Base-by-base conservation (phyloP, 1,284 basidiomycete species). In the Cronartium ribicola region DNA sequence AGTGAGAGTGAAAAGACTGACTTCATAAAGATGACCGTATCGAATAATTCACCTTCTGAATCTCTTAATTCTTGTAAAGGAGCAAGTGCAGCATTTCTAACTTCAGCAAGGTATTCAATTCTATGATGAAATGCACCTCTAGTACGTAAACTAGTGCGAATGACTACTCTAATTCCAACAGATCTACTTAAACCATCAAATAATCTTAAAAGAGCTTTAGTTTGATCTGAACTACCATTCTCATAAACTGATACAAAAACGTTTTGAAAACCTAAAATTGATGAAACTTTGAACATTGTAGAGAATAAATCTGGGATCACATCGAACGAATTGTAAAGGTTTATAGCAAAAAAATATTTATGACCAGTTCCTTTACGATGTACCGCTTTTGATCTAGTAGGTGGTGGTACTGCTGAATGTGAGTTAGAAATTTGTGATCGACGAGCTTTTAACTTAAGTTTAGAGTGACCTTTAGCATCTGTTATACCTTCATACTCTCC, bases 261-360 rank as follows among this genome's bases (percentile, higher is more conserved):
- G 80, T 97, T 97, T 82, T 95, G 91, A 83, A 91, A 96, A 1
- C 94, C 94, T 41, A 97, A 85, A 76, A 97, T 87, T 20, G 91
- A 85, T 0, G 91, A 88, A 36, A 92, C 88, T 70, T 92, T 88
- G 85, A 97, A 96, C 78, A 97, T 88, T n/a, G 93, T 94, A 48
- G 92, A 88, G 81, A 97, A 96, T 44, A 97, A 85, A 83, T 97
- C 94, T 11, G 94, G 94, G 77, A 97, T 94, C 80, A 97, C 84
- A 83, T 95, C 92, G 86, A 97, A 97, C 17, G 80, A 81, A 77
- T 81, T 81, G 85, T 94, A 94, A 77, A 96, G 84, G 83, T 97
- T 97, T 86, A 97, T 96, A 69, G 92, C 94, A 82, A 97, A 95
- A 83, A 92, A 97, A 83, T 96, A 97, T 81, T 96, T 96, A 87